Conservation (phyloP, 768 basidiomycete genomes). For the Phaeotremella fagi region DNA sequence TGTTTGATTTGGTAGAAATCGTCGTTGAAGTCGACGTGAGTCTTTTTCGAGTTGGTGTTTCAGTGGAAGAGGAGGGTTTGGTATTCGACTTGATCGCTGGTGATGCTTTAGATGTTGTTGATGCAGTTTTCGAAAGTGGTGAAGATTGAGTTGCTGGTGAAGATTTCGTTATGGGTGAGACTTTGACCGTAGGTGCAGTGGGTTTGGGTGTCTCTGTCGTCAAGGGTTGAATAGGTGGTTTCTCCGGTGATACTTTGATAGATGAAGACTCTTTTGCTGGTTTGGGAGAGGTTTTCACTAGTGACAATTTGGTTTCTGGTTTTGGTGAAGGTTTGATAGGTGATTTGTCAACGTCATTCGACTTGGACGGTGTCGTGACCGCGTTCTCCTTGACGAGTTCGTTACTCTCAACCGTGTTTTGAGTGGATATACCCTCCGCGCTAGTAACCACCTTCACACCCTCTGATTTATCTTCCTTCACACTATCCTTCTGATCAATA, state of each 20-base stretch:
- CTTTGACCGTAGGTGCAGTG: no score
- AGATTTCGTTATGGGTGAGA: no score
- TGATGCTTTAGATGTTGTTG: not conserved
- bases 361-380: not conserved
- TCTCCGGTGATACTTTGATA: no score
- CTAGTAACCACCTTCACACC: constrained; percentile 1
- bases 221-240: no score
- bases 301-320: no score
- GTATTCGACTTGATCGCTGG: not conserved
- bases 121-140: not conserved
- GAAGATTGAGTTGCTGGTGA: not conserved
- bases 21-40: not conserved
- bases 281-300: no score
- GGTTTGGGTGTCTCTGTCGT: no score
- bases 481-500: not conserved
- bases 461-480: constrained; percentile 1
- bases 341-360: no score
- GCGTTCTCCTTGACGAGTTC: not conserved
- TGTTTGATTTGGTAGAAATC: not conserved
- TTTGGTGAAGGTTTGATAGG: no score
- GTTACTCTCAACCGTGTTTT: not conserved
- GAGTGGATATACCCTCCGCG: not conserved
- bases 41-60: not conserved
- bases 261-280: no score
- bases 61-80: not conserved